Evolutionary conservation across 2,329 filamentous ascomycete species (phyloP).

Genomic region (Aureobasidium leucospermi): DNA sequence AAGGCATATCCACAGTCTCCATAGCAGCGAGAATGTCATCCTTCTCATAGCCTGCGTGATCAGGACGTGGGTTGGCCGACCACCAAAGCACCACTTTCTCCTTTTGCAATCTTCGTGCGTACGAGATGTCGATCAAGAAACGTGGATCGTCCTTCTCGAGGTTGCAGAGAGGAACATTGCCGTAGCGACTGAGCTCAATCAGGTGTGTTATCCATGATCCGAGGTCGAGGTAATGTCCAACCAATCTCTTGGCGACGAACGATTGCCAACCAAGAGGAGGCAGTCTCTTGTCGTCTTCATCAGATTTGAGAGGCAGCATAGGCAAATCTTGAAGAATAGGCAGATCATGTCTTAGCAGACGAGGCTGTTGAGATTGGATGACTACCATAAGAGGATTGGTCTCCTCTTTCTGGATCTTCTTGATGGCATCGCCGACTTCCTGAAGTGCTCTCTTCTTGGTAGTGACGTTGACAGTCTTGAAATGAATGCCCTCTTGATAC

Average conservation of each 20-base stretch:
- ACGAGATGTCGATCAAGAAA: constrained; percentile 92
- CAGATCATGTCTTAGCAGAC: constrained; percentile 75
- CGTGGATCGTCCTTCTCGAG: constrained; percentile 88
- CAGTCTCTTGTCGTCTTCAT: constrained; percentile 75
- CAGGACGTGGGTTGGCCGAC: constrained; percentile 78
- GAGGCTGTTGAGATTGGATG: constrained; percentile 80
- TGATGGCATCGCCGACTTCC: constrained; percentile 79
- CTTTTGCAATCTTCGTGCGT: constrained; percentile 79
- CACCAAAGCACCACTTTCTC: constrained; percentile 97
- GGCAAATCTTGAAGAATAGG: constrained; percentile 79
- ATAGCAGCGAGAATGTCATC: constrained; percentile 80
- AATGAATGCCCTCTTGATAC: constrained; percentile 79
- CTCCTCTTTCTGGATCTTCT: constrained; percentile 85
- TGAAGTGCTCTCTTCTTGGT: constrained; percentile 83
- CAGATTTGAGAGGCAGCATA: constrained; percentile 70
- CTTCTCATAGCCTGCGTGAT: constrained; percentile 91
- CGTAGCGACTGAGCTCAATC: constrained; percentile 79
- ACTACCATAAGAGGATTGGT: constrained; percentile 72
- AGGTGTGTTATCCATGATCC: constrained; percentile 88
- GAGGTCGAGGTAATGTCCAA: constrained; percentile 87
- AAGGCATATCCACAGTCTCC: constrained; percentile 85
- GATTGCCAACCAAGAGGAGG: constrained; percentile 91
- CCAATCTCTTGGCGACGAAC: constrained; percentile 76
- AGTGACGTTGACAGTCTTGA: constrained; percentile 81
- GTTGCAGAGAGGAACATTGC: constrained; percentile 91